phyloP scores from a whole-genome alignment of 176 grass and related monocot species.

The Carex cristatella region DNA sequence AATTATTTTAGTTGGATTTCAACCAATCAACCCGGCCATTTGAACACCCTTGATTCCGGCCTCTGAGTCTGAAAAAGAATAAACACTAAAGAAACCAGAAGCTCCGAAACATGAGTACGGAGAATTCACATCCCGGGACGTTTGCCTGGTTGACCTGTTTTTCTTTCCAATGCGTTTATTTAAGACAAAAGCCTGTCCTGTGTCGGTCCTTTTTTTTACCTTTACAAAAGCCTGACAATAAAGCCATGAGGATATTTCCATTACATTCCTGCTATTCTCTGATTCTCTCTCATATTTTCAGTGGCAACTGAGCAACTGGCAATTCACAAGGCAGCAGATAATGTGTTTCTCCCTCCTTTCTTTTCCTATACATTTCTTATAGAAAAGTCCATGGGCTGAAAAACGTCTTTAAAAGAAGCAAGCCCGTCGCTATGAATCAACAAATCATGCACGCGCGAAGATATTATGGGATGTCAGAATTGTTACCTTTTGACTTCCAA shows the following conservation, averaged over 20 bases:
- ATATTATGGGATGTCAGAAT: background rate
- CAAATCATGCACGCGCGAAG: background rate
- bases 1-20: too few species aligned
- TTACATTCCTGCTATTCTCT: background rate
- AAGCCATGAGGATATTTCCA: background rate
- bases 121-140: background rate
- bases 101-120: background rate
- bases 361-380: too few species aligned
- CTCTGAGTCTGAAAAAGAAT: background rate
- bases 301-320: background rate
- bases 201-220: conserved; percentile 1
- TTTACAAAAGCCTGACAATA: background rate
- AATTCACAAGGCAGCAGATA: background rate
- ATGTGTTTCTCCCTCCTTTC: background rate
- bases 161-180: conserved; percentile 8
- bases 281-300: background rate
- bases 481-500: background rate
- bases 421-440: too few species aligned
- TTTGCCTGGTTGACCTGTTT: background rate
- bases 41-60: too few species aligned
- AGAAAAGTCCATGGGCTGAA: background rate
- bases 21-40: too few species aligned
- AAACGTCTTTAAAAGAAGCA: background rate
- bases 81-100: conserved; percentile 1
- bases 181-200: conserved; percentile 3